Percentiles rank a stretch among this genome's conserved stretches.
Conservation (phyloP, 2,329 filamentous ascomycete species). For the Ophiostoma ips region DNA sequence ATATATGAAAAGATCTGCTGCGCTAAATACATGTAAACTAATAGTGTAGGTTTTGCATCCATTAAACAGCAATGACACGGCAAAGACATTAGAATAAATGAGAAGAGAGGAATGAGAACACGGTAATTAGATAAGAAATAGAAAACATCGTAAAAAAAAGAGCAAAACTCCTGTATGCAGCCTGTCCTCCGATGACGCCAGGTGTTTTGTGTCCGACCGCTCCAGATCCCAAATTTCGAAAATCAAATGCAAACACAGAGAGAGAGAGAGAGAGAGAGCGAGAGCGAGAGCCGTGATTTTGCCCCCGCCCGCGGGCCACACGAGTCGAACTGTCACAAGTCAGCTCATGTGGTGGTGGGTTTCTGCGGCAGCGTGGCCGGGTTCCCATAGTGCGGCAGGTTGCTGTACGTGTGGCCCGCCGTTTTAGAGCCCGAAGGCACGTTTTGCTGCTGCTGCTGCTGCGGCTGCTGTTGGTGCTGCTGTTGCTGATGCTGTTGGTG, state of each 20-base stretch:
- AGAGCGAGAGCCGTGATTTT: not conserved
- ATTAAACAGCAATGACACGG: too few species aligned
- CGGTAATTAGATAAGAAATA: not conserved
- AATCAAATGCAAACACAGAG: not conserved
- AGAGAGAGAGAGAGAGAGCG: not conserved
- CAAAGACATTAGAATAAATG: too few species aligned
- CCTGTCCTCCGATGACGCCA: constrained; percentile 5
- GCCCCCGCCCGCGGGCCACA: not conserved
- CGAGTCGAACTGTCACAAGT: not conserved
- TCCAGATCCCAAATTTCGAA: not conserved
- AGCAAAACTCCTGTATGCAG: constrained; percentile 8
- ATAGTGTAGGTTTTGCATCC: too few species aligned
- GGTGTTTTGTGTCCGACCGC: not conserved
- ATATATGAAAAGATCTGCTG: too few species aligned
- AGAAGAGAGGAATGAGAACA: not conserved
- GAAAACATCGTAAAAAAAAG: not conserved
- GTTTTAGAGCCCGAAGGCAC: constrained; percentile 19
- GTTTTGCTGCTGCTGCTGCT: not conserved
- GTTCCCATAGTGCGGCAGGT: constrained; percentile 45
- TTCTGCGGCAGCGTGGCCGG: constrained; percentile 46
- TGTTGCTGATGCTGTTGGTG: not conserved
- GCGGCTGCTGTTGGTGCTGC: too few species aligned
- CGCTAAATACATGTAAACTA: too few species aligned
- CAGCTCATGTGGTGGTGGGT: constrained; percentile 27
- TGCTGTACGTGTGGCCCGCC: constrained; percentile 31